Percentiles rank a stretch among this genome's conserved stretches.
Evolutionary conservation across 495 filamentous ascomycete genomes (phyloP).

Genomic region (Podospora anserina): DNA sequence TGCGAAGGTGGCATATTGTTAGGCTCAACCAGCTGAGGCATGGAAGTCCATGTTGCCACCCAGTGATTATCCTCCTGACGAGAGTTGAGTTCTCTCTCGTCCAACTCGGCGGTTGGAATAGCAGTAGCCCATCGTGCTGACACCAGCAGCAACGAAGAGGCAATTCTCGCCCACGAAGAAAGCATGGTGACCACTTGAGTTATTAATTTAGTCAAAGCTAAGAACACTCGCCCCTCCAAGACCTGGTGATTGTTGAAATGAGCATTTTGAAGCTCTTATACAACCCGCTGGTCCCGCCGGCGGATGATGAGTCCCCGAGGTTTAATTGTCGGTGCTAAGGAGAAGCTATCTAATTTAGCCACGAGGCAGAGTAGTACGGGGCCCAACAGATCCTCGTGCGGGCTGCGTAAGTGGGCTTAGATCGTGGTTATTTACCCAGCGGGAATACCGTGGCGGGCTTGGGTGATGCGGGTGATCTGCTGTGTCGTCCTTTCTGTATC

Average conservation of each 20-base stretch:
- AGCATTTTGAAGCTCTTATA: slow-evolving; percentile 10
- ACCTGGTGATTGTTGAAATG: not conserved
- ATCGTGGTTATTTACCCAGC: slow-evolving; percentile 19
- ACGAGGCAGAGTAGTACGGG: slow-evolving; percentile 10
- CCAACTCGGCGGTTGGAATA: slow-evolving; percentile 6
- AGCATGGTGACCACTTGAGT: slow-evolving; percentile 7
- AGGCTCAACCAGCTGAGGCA: slow-evolving; percentile 64
- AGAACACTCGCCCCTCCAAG: not conserved
- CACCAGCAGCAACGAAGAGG: slow-evolving; percentile 7
- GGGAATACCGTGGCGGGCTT: slow-evolving; percentile 1
- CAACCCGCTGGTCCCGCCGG: not conserved
- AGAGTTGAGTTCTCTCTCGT: not conserved
- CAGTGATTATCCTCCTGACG: slow-evolving; percentile 44
- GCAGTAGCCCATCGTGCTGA: slow-evolving; percentile 11
- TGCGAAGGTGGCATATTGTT: slow-evolving; percentile 58
- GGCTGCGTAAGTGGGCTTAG: not conserved
- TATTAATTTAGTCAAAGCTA: not conserved
- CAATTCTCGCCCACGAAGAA: slow-evolving; percentile 11
- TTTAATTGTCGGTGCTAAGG: slow-evolving; percentile 21
- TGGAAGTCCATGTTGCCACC: slow-evolving; percentile 64
- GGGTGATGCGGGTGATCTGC: slow-evolving; percentile 2
- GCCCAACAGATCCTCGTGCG: not conserved
- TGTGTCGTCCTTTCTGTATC: not conserved
- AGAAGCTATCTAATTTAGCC: slow-evolving; percentile 23
- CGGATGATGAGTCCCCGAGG: slow-evolving; percentile 26